Percentiles rank a stretch among this genome's conserved stretches.
These are phyloP conservation scores for Penicillium glabrum DNA, from an alignment of 2,329 filamentous ascomycete genomes.

Conservation along the genomic window DNA sequence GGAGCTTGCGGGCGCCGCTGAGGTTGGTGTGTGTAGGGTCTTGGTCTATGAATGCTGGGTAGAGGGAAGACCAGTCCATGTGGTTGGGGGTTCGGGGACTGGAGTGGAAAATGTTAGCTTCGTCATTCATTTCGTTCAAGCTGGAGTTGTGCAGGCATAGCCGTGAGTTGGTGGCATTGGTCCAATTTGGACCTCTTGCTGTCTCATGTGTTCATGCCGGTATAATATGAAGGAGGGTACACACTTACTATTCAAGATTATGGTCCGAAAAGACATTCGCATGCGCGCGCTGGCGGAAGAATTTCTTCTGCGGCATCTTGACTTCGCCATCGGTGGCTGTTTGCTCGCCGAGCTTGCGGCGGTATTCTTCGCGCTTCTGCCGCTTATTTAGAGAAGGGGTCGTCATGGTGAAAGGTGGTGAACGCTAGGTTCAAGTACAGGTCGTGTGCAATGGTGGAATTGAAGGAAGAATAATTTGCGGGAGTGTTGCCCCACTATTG, in stretches of 20 bases:
- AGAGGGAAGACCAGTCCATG: conserved; percentile 91
- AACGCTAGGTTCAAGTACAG: background rate
- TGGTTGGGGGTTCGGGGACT: conserved; percentile 75
- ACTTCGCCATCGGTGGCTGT: conserved; percentile 37
- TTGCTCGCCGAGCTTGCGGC: conserved; percentile 30
- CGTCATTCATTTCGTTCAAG: background rate
- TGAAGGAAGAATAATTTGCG: conserved; percentile 13
- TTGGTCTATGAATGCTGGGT: conserved; percentile 66
- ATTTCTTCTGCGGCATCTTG: conserved; percentile 85
- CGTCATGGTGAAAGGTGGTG: conserved; percentile 14
- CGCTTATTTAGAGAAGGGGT: conserved; percentile 53
- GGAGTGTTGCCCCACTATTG: conserved; percentile 7
- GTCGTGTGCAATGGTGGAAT: conserved; percentile 5
- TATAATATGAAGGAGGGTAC: background rate
- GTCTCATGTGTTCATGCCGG: fast-evolving
- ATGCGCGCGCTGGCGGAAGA: conserved; percentile 93
- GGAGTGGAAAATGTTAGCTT: conserved; percentile 6
- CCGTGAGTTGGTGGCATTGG: background rate
- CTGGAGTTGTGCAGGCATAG: background rate
- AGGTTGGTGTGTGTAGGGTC: conserved; percentile 35
- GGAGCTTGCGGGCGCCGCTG: conserved; percentile 44
- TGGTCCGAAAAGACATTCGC: conserved; percentile 99
- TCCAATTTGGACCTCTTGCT: background rate
- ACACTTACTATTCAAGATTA: conserved; percentile 75
- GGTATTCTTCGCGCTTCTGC: conserved; percentile 67